Conservation (phyloP, 2,329 filamentous ascomycete genomes). For the Podosphaera aphanis region DNA sequence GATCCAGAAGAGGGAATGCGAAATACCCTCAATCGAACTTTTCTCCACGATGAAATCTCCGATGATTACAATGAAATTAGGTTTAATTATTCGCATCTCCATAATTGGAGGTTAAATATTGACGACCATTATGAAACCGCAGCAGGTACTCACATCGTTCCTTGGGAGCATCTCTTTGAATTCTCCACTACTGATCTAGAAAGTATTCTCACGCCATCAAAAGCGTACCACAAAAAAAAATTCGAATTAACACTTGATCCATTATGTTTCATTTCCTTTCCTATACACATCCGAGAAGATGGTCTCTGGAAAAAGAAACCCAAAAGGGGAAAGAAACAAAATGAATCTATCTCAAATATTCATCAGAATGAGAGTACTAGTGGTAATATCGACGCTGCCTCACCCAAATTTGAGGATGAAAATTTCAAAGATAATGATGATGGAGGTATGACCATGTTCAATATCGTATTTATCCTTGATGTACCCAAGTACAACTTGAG, state of each 20-base stretch:
- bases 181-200: conserved; percentile 57
- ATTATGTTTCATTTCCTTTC: conserved; percentile 59
- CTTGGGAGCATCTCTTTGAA: conserved; percentile 52
- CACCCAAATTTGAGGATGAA: conserved; percentile 11
- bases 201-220: conserved; percentile 52
- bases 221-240: conserved; percentile 54
- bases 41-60: not conserved
- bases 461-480: conserved; percentile 77
- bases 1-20: not conserved
- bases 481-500: conserved; percentile 58
- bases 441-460: conserved; percentile 73
- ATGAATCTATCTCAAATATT: conserved; percentile 10
- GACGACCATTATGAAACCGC: conserved; percentile 27
- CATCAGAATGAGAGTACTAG: conserved; percentile 2
- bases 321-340: conserved; percentile 17
- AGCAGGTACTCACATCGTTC: conserved; percentile 32
- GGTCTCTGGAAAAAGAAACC: conserved; percentile 48
- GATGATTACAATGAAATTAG: not conserved
- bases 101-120: conserved; percentile 3
- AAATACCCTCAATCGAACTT: not conserved
- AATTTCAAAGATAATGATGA: conserved; percentile 12
- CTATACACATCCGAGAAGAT: conserved; percentile 58
- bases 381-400: conserved; percentile 6
- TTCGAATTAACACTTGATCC: conserved; percentile 70
- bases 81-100: not conserved